These are phyloP conservation scores for Ichthyophonus hoferi DNA, from an alignment of 208 protist species.

Conservation along the genomic window DNA sequence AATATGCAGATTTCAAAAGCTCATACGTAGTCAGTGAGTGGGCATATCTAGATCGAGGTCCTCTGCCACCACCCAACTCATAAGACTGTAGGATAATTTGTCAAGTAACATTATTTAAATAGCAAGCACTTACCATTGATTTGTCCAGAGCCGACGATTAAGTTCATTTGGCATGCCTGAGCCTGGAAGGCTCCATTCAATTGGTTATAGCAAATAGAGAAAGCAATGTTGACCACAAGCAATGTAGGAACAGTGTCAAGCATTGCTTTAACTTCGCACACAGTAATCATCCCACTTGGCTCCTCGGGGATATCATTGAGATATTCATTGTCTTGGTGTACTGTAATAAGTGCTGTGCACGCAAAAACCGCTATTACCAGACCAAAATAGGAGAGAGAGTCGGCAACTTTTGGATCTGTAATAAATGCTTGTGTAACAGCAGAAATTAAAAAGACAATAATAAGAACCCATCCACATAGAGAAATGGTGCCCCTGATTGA, in stretches of 20 bases:
- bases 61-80: too few relatives aligned
- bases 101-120: too few relatives aligned
- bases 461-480: neutral
- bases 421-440: neutral
- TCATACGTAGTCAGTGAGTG: too few relatives aligned
- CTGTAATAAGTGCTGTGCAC: neutral
- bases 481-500: neutral
- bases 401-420: neutral
- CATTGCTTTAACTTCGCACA: neutral
- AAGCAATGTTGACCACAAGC: constrained; percentile 6
- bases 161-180: constrained; percentile 23
- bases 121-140: constrained; percentile 27
- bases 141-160: neutral
- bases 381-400: neutral
- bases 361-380: neutral
- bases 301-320: neutral
- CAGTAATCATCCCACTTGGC: neutral
- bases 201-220: constrained; percentile 12
- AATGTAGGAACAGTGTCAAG: constrained; percentile 21
- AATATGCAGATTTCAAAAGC: too few relatives aligned
- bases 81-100: too few relatives aligned
- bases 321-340: neutral
- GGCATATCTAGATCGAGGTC: too few relatives aligned
- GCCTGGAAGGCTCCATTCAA: constrained; percentile 10
- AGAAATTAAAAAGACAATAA: neutral